Percentiles rank a stretch among this genome's conserved stretches.
Evolutionary conservation across 768 basidiomycete genomes (phyloP).

Genomic region (Amylocystis lapponica): DNA sequence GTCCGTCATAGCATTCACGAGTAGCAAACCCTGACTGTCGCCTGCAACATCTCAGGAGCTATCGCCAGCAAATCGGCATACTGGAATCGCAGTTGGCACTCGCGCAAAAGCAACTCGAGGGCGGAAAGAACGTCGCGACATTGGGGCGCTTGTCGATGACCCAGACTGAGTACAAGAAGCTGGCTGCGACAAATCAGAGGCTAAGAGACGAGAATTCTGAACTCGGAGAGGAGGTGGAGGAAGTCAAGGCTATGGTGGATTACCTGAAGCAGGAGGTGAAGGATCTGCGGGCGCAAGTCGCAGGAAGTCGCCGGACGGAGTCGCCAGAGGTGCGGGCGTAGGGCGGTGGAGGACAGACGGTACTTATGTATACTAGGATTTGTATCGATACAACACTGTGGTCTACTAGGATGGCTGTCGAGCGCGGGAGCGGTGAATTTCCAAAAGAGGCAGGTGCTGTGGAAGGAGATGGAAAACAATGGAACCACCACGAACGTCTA

Average conservation of each 20-base stretch:
- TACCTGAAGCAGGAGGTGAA: constrained; percentile 40
- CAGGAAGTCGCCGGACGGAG: not conserved
- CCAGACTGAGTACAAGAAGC: constrained; percentile 34
- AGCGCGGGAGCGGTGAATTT: not conserved
- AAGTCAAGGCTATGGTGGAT: constrained; percentile 68
- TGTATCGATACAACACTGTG: too few relatives aligned
- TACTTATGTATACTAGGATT: not conserved
- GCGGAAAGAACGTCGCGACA: constrained; percentile 17
- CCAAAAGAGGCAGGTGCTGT: constrained; percentile 11
- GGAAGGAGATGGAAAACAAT: constrained; percentile 4
- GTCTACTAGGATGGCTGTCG: not conserved
- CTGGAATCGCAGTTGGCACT: constrained; percentile 52
- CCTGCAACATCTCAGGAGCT: constrained; percentile 31
- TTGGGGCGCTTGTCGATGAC: constrained; percentile 5
- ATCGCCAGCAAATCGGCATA: constrained; percentile 55
- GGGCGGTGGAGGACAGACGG: not conserved
- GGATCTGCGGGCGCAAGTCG: not conserved
- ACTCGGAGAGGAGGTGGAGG: constrained; percentile 52
- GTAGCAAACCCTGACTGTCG: not conserved
- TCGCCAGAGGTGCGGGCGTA: not conserved
- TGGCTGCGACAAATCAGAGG: constrained; percentile 45
- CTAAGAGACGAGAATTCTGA: constrained; percentile 55
- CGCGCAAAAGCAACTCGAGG: constrained; percentile 37
- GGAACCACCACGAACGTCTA: constrained; percentile 12
- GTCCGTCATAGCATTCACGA: constrained; percentile 8